Conservation (phyloP, 768 basidiomycete genomes). For the Podaxis sp. region DNA sequence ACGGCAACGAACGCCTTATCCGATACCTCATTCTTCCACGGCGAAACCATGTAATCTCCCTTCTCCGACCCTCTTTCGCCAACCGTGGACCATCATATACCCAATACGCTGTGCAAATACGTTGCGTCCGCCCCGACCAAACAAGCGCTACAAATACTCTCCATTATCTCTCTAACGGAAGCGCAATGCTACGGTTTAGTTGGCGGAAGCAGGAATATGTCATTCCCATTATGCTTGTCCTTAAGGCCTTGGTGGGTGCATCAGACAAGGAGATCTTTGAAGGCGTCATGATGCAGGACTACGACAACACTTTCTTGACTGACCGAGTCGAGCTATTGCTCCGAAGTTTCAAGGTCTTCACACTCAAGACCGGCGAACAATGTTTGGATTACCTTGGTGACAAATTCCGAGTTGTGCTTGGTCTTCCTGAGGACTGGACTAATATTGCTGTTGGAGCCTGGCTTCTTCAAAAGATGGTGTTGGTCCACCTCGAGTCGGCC, state of each 20-base stretch:
- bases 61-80: slow-evolving; percentile 86
- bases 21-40: slow-evolving; percentile 96
- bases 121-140: slow-evolving; percentile 92
- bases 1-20: slow-evolving; percentile 98
- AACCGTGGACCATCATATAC: slow-evolving; percentile 96
- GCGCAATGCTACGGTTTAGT: slow-evolving; percentile 93
- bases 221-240: slow-evolving; percentile 93
- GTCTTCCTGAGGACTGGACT: slow-evolving; percentile 90
- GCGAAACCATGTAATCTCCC: slow-evolving; percentile 91
- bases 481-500: slow-evolving; percentile 85
- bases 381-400: slow-evolving; percentile 95
- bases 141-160: slow-evolving; percentile 92
- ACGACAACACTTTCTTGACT: slow-evolving; percentile 94
- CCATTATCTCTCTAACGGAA: slow-evolving; percentile 97
- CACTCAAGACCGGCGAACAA: slow-evolving; percentile 81
- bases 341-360: slow-evolving; percentile 93
- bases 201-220: slow-evolving; percentile 99
- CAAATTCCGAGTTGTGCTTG: slow-evolving; percentile 92
- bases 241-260: slow-evolving; percentile 89
- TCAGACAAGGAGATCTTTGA: slow-evolving; percentile 97
- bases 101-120: slow-evolving; percentile 90
- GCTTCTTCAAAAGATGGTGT: slow-evolving; percentile 80
- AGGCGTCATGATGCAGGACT: slow-evolving; percentile 94
- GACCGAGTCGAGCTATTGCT: slow-evolving; percentile 94
- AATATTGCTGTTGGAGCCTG: slow-evolving; percentile 79